Evolutionary conservation across 176 grass and related monocot species (phyloP), one percentile per base, ranked within the genome.

Genomic region (Hsuehochloa calcarea): DNA sequence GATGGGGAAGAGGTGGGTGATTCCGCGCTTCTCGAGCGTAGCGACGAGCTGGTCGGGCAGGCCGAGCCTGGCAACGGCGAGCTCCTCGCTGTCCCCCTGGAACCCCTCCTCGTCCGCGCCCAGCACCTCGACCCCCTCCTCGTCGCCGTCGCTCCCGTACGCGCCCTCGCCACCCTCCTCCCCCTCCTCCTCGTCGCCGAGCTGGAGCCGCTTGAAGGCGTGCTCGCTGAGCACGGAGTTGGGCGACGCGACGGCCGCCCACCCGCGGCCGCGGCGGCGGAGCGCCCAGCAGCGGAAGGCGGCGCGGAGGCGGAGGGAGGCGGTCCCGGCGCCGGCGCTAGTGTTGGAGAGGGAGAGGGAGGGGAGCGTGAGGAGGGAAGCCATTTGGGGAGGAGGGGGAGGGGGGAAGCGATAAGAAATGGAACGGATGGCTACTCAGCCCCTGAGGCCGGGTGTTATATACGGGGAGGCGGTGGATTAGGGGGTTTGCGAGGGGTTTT

Each of bases 161-260:
- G 38, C 19, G 10, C 55, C 87, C 1, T 72, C 88, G 58, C 58
- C 58, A 61, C 26, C 58, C 23, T 89, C 92, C 0, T 84, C 85
- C 19, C 91, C 87, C 37, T 84, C 88, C 27, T 78, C 69, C 3
- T 65, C 82, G 77, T 67, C 78, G 29, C 86, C 66, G 14, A 91
- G 88, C 46, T 86, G 70, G 55, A 96, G 78, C 8, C 96, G 91
- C 88, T 94, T 92, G 88, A 99, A 96, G 47, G 97, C 93, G 71
- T 96, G 91, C 88, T 99, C 91, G 83, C 93, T 99, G 29, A 99
- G 93, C 68, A 99, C 75, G 37, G 97, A 96, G 73, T 90, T 95
- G 49, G 90, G 86, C 72, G 90, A 96, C 12, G 88, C 93, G 43
- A 96, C 82, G 56, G 93, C 91, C 7, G 63, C 8, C 81, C 68